phyloP scores from a whole-genome alignment of 768 basidiomycete genomes.

The Pleurotus eryngii region DNA sequence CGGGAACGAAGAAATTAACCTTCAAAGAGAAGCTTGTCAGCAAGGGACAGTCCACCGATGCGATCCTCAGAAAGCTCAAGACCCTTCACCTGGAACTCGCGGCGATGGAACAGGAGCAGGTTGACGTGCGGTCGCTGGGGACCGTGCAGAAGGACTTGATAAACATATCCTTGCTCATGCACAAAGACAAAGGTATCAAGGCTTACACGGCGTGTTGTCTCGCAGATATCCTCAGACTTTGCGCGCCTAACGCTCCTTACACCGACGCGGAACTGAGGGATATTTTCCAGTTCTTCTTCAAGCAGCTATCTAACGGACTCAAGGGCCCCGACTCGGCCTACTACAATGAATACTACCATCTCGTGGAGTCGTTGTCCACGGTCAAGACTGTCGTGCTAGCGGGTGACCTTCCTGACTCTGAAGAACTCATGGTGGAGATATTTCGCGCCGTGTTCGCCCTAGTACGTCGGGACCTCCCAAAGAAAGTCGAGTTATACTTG shows the following conservation, averaged over 20 bases:
- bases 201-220: constrained; percentile 93
- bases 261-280: constrained; percentile 85
- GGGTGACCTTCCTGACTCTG: constrained; percentile 84
- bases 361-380: constrained; percentile 89
- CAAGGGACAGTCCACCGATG: constrained; percentile 76
- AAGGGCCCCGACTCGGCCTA: constrained; percentile 78
- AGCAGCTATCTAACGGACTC: constrained; percentile 74
- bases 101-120: constrained; percentile 81
- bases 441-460: constrained; percentile 84
- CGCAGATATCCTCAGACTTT: constrained; percentile 88
- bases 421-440: constrained; percentile 78
- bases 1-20: constrained; percentile 55
- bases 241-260: constrained; percentile 97
- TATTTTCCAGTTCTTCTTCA: constrained; percentile 96
- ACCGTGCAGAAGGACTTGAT: constrained; percentile 78
- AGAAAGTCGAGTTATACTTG: constrained; percentile 83
- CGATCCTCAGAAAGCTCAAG: constrained; percentile 83
- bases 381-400: constrained; percentile 95
- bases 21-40: constrained; percentile 83
- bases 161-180: constrained; percentile 74
- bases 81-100: constrained; percentile 73
- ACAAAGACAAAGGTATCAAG: constrained; percentile 95
- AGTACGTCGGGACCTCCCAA: constrained; percentile 65
- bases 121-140: constrained; percentile 72
- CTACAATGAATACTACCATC: constrained; percentile 90